phyloP scores from a whole-genome alignment of 2,329 filamentous ascomycete species.

The Raffaelea albimanens region DNA sequence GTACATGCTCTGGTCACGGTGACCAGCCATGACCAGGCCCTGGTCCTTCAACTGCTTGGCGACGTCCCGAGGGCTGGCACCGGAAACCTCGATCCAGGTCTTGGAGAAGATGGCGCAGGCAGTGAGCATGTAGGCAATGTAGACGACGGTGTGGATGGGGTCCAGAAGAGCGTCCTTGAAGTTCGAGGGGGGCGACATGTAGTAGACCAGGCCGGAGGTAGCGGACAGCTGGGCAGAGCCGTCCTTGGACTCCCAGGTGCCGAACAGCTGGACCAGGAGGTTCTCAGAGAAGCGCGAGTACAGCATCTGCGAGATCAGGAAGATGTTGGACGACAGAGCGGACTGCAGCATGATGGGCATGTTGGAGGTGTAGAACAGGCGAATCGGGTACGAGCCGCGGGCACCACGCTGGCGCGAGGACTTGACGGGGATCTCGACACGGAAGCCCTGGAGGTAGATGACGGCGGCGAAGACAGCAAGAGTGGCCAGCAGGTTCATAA shows the following conservation, averaged over 20 bases:
- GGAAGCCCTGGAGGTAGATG: conserved; percentile 99
- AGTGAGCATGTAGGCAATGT: conserved; percentile 95
- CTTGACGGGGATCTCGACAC: conserved; percentile 99
- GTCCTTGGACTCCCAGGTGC: conserved; percentile 97
- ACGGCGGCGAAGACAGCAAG: conserved; percentile 90
- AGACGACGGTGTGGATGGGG: conserved; percentile 91
- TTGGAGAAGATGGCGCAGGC: conserved; percentile 95
- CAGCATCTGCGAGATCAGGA: conserved; percentile 98
- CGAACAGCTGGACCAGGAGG: conserved; percentile 91
- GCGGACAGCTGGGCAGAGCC: conserved; percentile 93
- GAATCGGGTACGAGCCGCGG: conserved; percentile 94
- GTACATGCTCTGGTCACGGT: conserved; percentile 99
- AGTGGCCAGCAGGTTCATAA: conserved; percentile 96
- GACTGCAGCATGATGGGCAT: conserved; percentile 99
- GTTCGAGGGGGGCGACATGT: conserved; percentile 98
- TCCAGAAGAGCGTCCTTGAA: conserved; percentile 95
- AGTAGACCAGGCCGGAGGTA: conserved; percentile 90
- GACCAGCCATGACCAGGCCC: conserved; percentile 97
- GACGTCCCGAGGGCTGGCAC: conserved; percentile 93
- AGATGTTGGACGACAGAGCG: conserved; percentile 96
- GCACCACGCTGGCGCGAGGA: conserved; percentile 97
- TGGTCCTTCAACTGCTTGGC: conserved; percentile 99
- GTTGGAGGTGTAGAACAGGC: conserved; percentile 99
- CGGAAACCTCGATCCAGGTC: conserved; percentile 99
- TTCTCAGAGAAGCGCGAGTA: conserved; percentile 99